A percentile compares a stretch with the other conserved stretches of the same genome.
phyloP scores from a whole-genome alignment of 305 asterid genomes.

The Fraxinus platypoda region DNA sequence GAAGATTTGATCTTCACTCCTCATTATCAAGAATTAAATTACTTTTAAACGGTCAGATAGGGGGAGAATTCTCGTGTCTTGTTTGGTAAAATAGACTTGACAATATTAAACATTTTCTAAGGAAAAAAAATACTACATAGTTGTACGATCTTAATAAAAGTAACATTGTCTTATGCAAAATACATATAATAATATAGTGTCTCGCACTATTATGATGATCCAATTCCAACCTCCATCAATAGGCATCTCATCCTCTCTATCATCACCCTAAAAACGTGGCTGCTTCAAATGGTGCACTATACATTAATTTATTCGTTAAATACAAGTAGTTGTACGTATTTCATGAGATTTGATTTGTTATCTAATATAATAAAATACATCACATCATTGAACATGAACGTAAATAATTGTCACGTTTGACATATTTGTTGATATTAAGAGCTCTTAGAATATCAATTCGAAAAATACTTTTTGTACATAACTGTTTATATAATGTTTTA shows the following conservation, averaged over 20 bases:
- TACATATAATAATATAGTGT: neutral
- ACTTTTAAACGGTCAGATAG: neutral
- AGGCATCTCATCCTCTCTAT: neutral
- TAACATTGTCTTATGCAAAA: neutral
- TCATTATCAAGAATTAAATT: neutral
- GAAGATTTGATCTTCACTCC: neutral
- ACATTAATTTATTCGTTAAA: neutral
- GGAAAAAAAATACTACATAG: neutral
- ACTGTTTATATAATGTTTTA: neutral
- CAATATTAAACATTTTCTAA: neutral
- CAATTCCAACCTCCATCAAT: neutral
- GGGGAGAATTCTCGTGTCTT: neutral
- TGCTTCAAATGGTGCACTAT: slow-evolving; percentile 15
- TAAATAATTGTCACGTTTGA: neutral
- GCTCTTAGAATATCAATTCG: neutral
- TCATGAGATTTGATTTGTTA: neutral
- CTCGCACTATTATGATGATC: neutral
- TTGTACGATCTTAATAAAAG: neutral
- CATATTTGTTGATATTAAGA: neutral
- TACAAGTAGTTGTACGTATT: neutral
- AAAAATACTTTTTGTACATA: too few species aligned
- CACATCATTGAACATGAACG: neutral
- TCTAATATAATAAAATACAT: neutral
- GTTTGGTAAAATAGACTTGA: neutral
- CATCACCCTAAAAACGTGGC: slow-evolving; percentile 29